Evolutionary conservation across 768 basidiomycete genomes (phyloP), one percentile per base, ranked within the genome.

Genomic region (Pisolithus marmoratus): DNA sequence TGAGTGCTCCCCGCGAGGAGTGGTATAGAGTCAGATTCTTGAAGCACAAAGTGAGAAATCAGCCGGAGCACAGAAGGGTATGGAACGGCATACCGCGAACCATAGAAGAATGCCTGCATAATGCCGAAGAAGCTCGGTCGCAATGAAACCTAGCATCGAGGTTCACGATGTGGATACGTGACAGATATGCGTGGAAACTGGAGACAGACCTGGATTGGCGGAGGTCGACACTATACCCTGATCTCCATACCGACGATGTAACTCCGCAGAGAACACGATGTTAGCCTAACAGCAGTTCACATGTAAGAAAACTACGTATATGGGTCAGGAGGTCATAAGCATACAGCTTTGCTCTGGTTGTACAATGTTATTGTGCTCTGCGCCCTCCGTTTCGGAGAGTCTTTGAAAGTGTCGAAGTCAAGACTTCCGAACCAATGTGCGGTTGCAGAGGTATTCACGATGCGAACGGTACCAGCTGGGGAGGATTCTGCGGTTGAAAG

Each of bases 191-290:
- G 34, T 14, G 5, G 14, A 34, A 34, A 34, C 14, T 5, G 5
- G 34, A 34, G 34, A 45, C 62, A 29, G 49, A 57, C 76, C 77
- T 12, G 76, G 77, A 49, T 77, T 71, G 24, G 77, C 43, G 3
- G 76, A 62, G 1, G 64, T 66, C 1, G 77, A 76, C 2, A 77
- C 58, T 40, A 80, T 73, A 8, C 75, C 78, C 50, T 75, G 63
- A 20, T 68, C 68, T 2, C 62, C 70, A 57, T 77, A 78, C 48
- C 74, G 62, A 29, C 73, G 61, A 3, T 64, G 57, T 14, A 80
- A 53, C 58, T 79, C 79, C 37, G 64, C 68, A 11, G 75, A 55
- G 52, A 79, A 68, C 0, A 77, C 58, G 19, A 77, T 60, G 29
- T 74, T 78, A 0, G 71, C 78, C 78, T 79, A 38, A 34, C 12